Base-by-base conservation (phyloP, 2,329 filamentous ascomycete genomes). In the Diplodia intermedia region DNA sequence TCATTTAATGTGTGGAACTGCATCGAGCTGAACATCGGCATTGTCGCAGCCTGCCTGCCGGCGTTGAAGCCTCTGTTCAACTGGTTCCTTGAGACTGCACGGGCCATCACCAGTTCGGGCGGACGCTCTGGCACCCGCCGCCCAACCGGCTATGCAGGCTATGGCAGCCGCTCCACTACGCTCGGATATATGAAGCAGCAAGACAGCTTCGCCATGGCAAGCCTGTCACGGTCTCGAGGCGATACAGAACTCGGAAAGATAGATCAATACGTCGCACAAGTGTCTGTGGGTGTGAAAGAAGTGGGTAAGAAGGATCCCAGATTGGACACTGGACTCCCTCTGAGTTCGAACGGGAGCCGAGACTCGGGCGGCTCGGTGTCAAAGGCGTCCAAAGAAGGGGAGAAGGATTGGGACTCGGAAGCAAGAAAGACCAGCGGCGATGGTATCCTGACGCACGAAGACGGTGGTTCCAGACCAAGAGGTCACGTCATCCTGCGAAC, bases 1-100 rank as follows among this genome's bases (percentile, higher is more conserved):
- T 72, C 72, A 4, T 83, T 82, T 72, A 80, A 79, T 53, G 75
- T 83, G 12, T 83, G 81, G 81, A 80, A 80, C 70, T 79, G 77
- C 69, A 77, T 83, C 62, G 81, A 84, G 69, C 76, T 84, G 31
- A 79, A 79, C 55, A 72, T 82, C 7, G 82, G 81, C 3, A 81
- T 83, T 54, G 74, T 82, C 1, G 81, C 82, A 1, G 80, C 80
- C 5, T 82, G 77, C 0, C 71, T 83, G 0, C 81, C 81, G 38
- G 75, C 79, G 5, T 74, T 80, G 63, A 78, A 75, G 31, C 77
- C 77, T 2, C 72, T 79, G 14, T 77, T 80, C 72, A 73, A 75
- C 68, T 76, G 73, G 70, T 70, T 75, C 23, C 74, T 74, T 67
- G 74, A 80, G 9, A 72, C 72, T 1, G 72, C 72, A 65, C 71